Percentiles rank a stretch among this genome's conserved stretches.
phyloP scores from a whole-genome alignment of 83 land plant genomes.

The Picea abies region DNA sequence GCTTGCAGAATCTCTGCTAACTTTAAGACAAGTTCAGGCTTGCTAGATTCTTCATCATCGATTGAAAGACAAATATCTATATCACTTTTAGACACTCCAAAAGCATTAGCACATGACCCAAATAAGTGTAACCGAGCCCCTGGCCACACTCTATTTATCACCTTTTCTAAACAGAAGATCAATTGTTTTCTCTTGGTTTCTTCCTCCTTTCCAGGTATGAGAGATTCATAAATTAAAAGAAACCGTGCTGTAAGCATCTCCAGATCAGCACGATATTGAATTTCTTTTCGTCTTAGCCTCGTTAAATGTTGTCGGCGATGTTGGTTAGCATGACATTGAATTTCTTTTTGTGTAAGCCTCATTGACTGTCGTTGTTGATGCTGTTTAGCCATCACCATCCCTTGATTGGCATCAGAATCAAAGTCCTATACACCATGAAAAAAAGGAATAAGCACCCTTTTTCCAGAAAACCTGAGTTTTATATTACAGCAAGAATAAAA shows the following conservation, averaged over 20 bases:
- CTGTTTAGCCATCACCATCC: neutral
- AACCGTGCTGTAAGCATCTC: constrained; percentile 51
- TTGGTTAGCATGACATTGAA: constrained; percentile 57
- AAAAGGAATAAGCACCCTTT: neutral
- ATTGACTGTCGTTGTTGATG: constrained; percentile 18
- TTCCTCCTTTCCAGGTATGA: constrained; percentile 88
- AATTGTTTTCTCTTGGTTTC: constrained; percentile 66
- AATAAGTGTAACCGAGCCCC: constrained; percentile 73
- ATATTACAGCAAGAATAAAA: too few relatives aligned
- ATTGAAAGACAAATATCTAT: constrained; percentile 94
- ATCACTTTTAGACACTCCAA: constrained; percentile 94
- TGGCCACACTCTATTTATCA: constrained; percentile 80
- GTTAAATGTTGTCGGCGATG: constrained; percentile 19
- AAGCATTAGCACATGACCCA: constrained; percentile 98
- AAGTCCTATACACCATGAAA: neutral
- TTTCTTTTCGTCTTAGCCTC: constrained; percentile 44
- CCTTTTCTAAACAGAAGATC: constrained; percentile 50
- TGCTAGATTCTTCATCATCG: constrained; percentile 55
- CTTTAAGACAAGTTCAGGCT: constrained; percentile 77
- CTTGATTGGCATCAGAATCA: constrained; percentile 7
- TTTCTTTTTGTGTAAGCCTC: constrained; percentile 44
- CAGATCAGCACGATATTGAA: constrained; percentile 65
- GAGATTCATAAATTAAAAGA: constrained; percentile 61
- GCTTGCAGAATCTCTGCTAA: constrained; percentile 83
- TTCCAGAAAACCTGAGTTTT: too few relatives aligned